Conservation (phyloP, 73 alveolate genomes). For the Paramecium bursaria region DNA sequence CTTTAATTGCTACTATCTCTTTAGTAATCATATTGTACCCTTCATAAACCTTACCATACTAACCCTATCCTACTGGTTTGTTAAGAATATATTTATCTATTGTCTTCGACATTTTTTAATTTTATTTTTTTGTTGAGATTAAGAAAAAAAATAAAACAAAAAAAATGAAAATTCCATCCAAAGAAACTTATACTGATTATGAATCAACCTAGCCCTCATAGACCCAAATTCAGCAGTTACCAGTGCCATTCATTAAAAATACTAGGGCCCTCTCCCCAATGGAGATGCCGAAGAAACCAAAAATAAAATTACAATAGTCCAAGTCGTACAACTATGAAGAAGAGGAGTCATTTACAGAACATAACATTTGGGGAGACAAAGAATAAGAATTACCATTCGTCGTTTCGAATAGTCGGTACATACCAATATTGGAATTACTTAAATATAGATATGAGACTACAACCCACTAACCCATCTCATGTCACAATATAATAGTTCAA, state of each 20-base stretch:
- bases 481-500: too few species aligned
- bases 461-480: too few species aligned
- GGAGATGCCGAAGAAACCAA: background rate
- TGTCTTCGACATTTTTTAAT: constrained; percentile 9
- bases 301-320: background rate
- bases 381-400: too few species aligned
- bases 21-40: constrained; percentile 34
- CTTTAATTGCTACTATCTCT: constrained; percentile 53
- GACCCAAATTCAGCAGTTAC: background rate
- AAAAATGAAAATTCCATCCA: too few species aligned
- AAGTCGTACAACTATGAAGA: background rate
- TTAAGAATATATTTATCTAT: constrained; percentile 60
- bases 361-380: background rate
- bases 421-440: too few species aligned
- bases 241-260: background rate
- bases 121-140: too few species aligned
- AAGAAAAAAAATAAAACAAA: background rate
- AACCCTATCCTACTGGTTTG: constrained; percentile 61
- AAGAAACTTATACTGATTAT: background rate
- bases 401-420: too few species aligned
- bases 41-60: constrained; percentile 67
- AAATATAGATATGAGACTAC: too few species aligned
- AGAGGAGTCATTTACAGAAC: background rate
- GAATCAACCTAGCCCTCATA: background rate
- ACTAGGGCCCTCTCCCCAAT: background rate